These are phyloP conservation scores for Quercus bicolor DNA, from an alignment of 306 rosid species.

Conservation along the genomic window DNA sequence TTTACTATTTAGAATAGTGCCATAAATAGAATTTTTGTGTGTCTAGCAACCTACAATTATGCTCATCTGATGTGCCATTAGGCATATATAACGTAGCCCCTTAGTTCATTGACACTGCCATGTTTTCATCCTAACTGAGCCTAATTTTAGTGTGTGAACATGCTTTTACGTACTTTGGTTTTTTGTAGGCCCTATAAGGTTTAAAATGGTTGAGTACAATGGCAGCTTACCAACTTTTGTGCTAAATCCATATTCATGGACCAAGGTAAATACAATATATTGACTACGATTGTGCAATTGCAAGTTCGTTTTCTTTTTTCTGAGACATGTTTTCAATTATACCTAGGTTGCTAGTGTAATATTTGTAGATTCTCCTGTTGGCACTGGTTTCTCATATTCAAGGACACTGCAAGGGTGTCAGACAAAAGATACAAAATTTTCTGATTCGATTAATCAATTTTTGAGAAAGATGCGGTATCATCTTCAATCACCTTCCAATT, in stretches of 20 bases:
- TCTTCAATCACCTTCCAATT: not conserved
- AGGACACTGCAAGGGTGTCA: conserved; percentile 1
- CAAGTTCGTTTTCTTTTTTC: not conserved
- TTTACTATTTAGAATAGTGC: too few species aligned
- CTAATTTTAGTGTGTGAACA: too few species aligned
- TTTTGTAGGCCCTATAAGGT: conserved; percentile 25
- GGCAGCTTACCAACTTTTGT: conserved; percentile 28
- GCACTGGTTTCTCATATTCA: conserved; percentile 32
- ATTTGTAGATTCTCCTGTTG: conserved; percentile 31
- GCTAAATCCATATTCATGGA: conserved; percentile 33
- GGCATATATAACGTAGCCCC: not conserved
- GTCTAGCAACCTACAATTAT: too few species aligned
- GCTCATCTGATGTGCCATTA: not conserved
- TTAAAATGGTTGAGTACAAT: conserved; percentile 28
- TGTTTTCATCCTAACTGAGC: too few species aligned
- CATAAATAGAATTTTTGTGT: too few species aligned
- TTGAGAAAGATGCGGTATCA: conserved; percentile 17
- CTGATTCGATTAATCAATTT: conserved; percentile 5
- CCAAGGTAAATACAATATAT: conserved; percentile 17
- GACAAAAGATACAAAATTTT: not conserved
- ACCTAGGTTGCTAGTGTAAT: conserved; percentile 26
- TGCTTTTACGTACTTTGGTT: not conserved
- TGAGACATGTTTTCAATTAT: not conserved
- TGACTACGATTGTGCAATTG: not conserved
- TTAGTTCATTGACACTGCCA: not conserved